Base-by-base conservation (phyloP, 2,329 filamentous ascomycete genomes). In the Fusarium cicatricum region DNA sequence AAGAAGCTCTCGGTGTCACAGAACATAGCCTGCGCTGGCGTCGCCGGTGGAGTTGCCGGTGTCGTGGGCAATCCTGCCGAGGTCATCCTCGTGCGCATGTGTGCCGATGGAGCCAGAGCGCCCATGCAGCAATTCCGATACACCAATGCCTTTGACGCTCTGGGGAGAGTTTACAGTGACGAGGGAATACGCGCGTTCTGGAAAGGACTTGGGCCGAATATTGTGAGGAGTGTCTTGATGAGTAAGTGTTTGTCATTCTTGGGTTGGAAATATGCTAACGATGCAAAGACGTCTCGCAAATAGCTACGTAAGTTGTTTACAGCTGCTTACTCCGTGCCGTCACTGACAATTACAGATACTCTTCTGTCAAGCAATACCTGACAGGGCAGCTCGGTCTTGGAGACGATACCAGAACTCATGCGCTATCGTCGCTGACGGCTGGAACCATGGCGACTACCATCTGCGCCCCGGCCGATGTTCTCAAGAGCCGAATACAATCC, bases 401-500 rank as follows among this genome's bases (percentile, higher is more conserved):
- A 14, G 78, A 80, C 49, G 74, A 78, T 29, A 70, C 77, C 12
- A 69, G 62, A n/a, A 76, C 76, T 2, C 78, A 80, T 53, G 71
- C 74, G 2, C 52, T 73, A 0, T 72, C 78, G 1, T 79, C 77
- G 1, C 45, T 80, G 2, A 65, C 71, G 5, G 77, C 78, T 2
- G 78, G 78, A n/a, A 79, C 77, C 2, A 76, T 79, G 44, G 78
- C 78, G 1, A 80, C 77, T 0, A 80, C 77, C 0, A 68, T 78
- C 11, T 80, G 78, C 45, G 77, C 77, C 0, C 78, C 78, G 0
- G 77, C 76, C 5, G 78, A 80, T 46, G 78, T 80, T 0, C 61
- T 80, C 17, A 80, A 80, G 62, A 79, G 76, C 42, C 68, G 77
- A 12, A 66, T 79, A 28, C 78, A 80, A 52, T 63, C 55, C 2